Evolutionary conservation across 345 rosid species (phyloP), one percentile per base, ranked within the genome.

Genomic region (Luvunga scandens): DNA sequence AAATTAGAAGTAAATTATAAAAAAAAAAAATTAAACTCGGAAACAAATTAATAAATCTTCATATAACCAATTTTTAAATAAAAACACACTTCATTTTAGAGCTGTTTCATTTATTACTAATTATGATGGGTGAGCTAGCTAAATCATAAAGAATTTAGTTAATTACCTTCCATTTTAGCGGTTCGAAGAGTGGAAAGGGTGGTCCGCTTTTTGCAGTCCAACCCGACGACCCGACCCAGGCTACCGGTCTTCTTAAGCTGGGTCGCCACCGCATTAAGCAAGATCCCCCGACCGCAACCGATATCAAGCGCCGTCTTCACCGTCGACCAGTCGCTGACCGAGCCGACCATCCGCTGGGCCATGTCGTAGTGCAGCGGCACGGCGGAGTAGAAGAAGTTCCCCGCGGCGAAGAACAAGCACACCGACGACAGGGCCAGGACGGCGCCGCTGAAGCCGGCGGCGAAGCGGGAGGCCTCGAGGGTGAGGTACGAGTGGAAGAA

Each of bases 211-310:
- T 91, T 87, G 61, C 94, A 90, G 84, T 91, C 97, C 83, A 95
- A 78, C 81, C 98, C 98, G 42, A 93, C 99, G 72, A 95, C 95
- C 79, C 97, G 95, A 63, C 99, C 99, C 36, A 94, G 93, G 59
- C 98, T 95, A 1, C 98, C 98, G 1, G 96, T 88, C 75, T 95
- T 95, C 85, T 95, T 95, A 31, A 95, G 86, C 94, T 95, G 97
- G 28, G 90, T 93, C 48, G 99, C 99, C 81, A 95, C 99, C 75
- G 97, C 79, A 79, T 95, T 95, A 34, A 95, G 87, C 77, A 95
- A 45, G 72, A 95, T 89, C 76, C 99, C 99, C 4, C 96, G 87
- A n/a, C 99, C 99, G 62, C 99, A 95, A 1, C 99, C 99, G 6
- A 95, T 83, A 76, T 95, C 99, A 21, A 95, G 94, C 25, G 97